Base-by-base conservation (phyloP, 2,329 filamentous ascomycete species). In the Botrytis elliptica region DNA sequence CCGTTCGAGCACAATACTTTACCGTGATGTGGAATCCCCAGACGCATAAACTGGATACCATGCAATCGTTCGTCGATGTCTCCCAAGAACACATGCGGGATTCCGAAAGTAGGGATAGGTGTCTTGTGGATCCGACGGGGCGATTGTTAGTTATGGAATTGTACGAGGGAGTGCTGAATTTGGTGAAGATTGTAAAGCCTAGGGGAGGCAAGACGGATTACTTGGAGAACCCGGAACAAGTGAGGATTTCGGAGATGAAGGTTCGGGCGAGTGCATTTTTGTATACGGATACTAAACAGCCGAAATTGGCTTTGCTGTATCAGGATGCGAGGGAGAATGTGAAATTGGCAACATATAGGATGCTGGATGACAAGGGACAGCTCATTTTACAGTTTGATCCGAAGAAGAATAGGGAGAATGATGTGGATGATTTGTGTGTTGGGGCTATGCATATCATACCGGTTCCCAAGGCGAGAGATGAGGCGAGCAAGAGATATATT, bases 1-100 rank as follows among this genome's bases (percentile, higher is more conserved):
- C 96, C 65, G 92, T 97, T 81, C 90, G 92, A 72, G 92, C 93
- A 78, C 91, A 94, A 79, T 98, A 97, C 84, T 97, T 98, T 82
- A 97, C 94, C 2, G 83, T 97, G 33, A 90, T 88, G 25, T 99
- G 96, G 95, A 90, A 98, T 78, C 79, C 86, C 0, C 82, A 87
- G 81, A 85, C 80, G 7, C 83, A 83, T 33, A 81, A 84, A 73
- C 82, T 91, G 3, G 85, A 88, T 14, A 88, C 86, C 0, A 81
- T 87, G 36, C 84, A 77, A 77, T 79, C 83, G 1, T 87, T 88
- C 59, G 83, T 85, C 59, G 89, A 91, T 75, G 79, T 83, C 1
- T 84, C 87, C 46, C 88, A 91, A 79, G 86, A 85, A 55, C 86
- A 89, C 75, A 88, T 91, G 87, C 86, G 93, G 70, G 92, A 97